Base-by-base conservation (phyloP, 306 rosid species). In the Gillenia trifoliata region DNA sequence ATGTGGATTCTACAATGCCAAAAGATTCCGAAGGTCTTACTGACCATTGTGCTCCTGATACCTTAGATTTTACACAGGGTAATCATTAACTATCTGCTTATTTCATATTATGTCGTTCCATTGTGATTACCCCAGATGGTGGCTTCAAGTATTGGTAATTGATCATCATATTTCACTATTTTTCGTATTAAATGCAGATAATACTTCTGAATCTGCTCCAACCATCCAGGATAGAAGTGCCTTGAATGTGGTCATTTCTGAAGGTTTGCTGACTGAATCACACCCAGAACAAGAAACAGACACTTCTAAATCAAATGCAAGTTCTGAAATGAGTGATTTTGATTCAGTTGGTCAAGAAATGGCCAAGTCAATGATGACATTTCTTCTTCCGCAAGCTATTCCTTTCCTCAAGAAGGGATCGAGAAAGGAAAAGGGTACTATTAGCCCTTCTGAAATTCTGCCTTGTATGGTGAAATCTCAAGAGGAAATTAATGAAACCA, bases 361-460 rank as follows among this genome's bases (percentile, higher is more conserved):
- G 74, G 89, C 89, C 55, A 88, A 86, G 74, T 88, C 91, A 81
- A 91, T 93, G 97, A 93, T 93, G 92, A 74, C 85, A 57, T 75
- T 88, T 84, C 83, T 91, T 64, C 93, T 93, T 83, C 98, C 98
- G 25, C 96, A 88, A 83, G 96, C 93, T 78, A 75, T 93, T 85
- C 97, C 98, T 68, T 78, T 93, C 64, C 89, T 93, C 38, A 81
- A 77, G 52, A 82, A 80, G 70, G 71, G 75, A 70, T 80, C 90
- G 66, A 78, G 66, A 78, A 76, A 82, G 80, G 83, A 84, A 80
- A 83, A 78, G 65, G 77, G 73, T 43, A 17, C 50, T 36, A 33
- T 57, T 43, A 77, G 76, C 75, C 63, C 85, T 77, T 71, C 73
- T 43, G 80, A 79, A 80, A 52, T 34, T 43, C 70, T 69, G 68